Percentiles rank a stretch among this genome's conserved stretches.
Evolutionary conservation across 2,329 filamentous ascomycete genomes (phyloP).

Genomic region (Colletotrichum karsti): DNA sequence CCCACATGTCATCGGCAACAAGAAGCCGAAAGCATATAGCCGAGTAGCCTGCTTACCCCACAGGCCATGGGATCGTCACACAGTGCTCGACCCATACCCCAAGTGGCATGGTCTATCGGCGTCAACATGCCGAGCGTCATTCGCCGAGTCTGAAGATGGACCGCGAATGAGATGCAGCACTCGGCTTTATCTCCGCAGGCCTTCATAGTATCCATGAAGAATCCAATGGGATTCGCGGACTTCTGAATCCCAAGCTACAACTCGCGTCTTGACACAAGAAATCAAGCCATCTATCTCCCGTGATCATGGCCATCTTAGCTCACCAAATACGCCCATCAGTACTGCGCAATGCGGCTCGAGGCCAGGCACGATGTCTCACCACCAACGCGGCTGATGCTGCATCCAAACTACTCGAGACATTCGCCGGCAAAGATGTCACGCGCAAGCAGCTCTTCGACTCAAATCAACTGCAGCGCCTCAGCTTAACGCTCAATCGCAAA

Average conservation of each 20-base stretch:
- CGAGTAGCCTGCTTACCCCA: constrained; percentile 1
- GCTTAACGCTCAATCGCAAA: constrained; percentile 63
- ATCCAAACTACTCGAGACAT: constrained; percentile 40
- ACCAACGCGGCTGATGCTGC: constrained; percentile 34
- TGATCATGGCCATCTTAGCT: neutral
- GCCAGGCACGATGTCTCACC: neutral
- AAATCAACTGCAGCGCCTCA: constrained; percentile 71
- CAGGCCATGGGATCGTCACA: neutral
- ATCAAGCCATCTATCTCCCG: neutral
- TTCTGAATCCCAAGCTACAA: neutral
- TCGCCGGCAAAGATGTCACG: constrained; percentile 35
- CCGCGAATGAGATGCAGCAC: neutral
- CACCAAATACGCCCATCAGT: neutral
- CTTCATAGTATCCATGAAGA: too few relatives aligned
- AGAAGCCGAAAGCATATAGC: constrained; percentile 22
- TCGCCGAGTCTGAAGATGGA: neutral
- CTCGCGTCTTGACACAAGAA: neutral
- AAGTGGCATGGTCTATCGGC: neutral
- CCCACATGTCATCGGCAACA: neutral
- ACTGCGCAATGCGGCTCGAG: neutral
- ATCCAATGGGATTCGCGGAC: too few relatives aligned
- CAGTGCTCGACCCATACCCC: neutral
- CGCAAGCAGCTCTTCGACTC: constrained; percentile 62
- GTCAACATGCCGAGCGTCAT: neutral
- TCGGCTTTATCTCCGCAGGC: too few relatives aligned